These are phyloP conservation scores for Cucurbita ficifolia DNA, from an alignment of 306 rosid genomes.

Conservation along the genomic window DNA sequence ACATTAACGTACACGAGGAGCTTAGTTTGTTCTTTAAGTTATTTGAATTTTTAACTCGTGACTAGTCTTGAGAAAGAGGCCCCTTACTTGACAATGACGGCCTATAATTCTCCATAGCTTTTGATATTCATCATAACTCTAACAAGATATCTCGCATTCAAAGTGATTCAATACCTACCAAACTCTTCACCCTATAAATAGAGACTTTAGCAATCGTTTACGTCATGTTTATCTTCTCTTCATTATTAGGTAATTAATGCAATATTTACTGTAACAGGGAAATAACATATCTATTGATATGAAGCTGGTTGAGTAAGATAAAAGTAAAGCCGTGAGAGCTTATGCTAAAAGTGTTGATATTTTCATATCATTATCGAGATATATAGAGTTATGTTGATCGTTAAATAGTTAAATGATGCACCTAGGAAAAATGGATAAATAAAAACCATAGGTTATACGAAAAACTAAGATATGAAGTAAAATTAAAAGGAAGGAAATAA, in stretches of 20 bases:
- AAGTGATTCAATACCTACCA: background rate
- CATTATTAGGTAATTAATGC: no score
- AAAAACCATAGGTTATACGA: background rate
- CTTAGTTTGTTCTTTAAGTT: background rate
- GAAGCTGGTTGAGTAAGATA: no score
- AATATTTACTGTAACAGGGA: no score
- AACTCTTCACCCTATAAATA: background rate
- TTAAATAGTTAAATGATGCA: no score
- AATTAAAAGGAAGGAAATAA: background rate
- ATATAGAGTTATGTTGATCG: no score
- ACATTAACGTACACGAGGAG: background rate
- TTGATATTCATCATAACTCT: background rate
- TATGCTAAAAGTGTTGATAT: no score
- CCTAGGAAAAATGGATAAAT: background rate
- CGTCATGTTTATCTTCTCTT: no score
- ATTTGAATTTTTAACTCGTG: background rate
- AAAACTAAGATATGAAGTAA: background rate
- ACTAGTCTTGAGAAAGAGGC: background rate
- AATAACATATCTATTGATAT: no score
- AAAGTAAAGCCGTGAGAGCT: no score
- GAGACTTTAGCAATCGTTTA: background rate
- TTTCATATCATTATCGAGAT: no score
- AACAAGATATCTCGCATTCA: background rate
- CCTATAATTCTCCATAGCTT: background rate
- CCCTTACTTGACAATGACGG: background rate